Conservation (phyloP, 2,329 filamentous ascomycete species). For the Alternaria burnsii region DNA sequence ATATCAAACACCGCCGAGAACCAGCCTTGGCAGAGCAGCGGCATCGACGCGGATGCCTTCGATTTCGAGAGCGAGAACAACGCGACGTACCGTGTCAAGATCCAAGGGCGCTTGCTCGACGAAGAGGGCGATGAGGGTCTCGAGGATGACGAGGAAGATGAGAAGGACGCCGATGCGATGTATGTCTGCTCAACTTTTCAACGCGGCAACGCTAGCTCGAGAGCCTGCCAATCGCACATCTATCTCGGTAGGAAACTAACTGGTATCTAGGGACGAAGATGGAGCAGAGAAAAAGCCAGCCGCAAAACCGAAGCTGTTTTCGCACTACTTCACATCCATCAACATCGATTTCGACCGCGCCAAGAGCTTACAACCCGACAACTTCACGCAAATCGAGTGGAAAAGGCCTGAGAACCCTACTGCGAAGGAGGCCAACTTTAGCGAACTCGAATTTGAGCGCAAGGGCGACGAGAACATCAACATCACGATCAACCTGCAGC, state of each 20-base stretch:
- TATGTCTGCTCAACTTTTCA: slow-evolving; percentile 15
- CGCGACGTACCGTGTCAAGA: slow-evolving; percentile 87
- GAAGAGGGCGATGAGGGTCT: slow-evolving; percentile 51
- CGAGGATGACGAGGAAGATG: slow-evolving; percentile 42
- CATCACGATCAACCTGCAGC: slow-evolving; percentile 83
- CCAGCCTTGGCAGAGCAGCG: slow-evolving; percentile 86
- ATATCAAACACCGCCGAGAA: slow-evolving; percentile 94
- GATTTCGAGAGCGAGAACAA: slow-evolving; percentile 81
- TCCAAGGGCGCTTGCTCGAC: slow-evolving; percentile 83
- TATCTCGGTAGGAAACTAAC: slow-evolving; percentile 10
- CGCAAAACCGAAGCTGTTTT: slow-evolving; percentile 65
- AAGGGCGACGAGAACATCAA: slow-evolving; percentile 93
- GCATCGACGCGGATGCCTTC: slow-evolving; percentile 75
- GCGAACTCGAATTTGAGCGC: slow-evolving; percentile 89
- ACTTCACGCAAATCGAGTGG: slow-evolving; percentile 78
- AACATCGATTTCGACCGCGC: slow-evolving; percentile 68
- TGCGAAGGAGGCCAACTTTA: slow-evolving; percentile 78
- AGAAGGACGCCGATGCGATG: slow-evolving; percentile 63
- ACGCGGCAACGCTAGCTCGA: background rate
- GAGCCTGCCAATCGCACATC: background rate
- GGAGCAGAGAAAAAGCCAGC: slow-evolving; percentile 47
- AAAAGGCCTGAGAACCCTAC: slow-evolving; percentile 76
- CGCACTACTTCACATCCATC: slow-evolving; percentile 84
- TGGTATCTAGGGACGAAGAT: slow-evolving; percentile 61
- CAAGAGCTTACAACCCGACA: slow-evolving; percentile 71